Base-by-base conservation (phyloP, 345 rosid genomes). In the Aurinia saxatilis region DNA sequence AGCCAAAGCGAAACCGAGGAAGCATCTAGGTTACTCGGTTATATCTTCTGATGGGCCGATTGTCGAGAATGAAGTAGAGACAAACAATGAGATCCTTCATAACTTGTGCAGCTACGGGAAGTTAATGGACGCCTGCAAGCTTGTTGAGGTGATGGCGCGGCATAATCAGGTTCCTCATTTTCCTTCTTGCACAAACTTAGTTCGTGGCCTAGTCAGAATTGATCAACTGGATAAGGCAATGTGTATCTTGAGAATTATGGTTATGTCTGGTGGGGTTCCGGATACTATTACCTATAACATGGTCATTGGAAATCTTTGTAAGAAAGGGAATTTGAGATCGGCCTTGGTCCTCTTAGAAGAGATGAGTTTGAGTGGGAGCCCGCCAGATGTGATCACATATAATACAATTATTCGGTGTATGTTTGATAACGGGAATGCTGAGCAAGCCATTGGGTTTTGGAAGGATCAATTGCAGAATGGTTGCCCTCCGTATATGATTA, bases 181-280 rank as follows among this genome's bases (percentile, higher is more conserved):
- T 54, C 71, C 80, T 70, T 84, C 83, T 51, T 91, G 96, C 76
- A 71, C 37, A 50, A 82, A 83, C 83, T 69, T 85, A 68, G 78
- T 86, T 36, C 84, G 96, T 38, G 93, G 98, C 29, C 75, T 88
- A 30, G 37, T 68, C 19, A 84, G 74, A 58, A 66, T 77, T 17
- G 80, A 79, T 59, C 71, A 63, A 67, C 63, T 80, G 34, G 89
- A 88, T 25, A 81, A 82, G 75, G 98, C 96, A 49, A 59, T 72
- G 18, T 62, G 45, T 40, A 58, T 88, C 63, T 81, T 88, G 65
- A 72, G 77, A 64, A 64, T 82, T 50, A 81, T 91, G 95, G 79
- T 85, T 23, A 80, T 85, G 86, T 91, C 96, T 35, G 91, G 98
- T 75, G 95, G 89, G 27, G 54, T 86, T 67, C 91, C 88, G 10